phyloP scores from a whole-genome alignment of 1,284 basidiomycete species.

The Fomitopsis betulina region DNA sequence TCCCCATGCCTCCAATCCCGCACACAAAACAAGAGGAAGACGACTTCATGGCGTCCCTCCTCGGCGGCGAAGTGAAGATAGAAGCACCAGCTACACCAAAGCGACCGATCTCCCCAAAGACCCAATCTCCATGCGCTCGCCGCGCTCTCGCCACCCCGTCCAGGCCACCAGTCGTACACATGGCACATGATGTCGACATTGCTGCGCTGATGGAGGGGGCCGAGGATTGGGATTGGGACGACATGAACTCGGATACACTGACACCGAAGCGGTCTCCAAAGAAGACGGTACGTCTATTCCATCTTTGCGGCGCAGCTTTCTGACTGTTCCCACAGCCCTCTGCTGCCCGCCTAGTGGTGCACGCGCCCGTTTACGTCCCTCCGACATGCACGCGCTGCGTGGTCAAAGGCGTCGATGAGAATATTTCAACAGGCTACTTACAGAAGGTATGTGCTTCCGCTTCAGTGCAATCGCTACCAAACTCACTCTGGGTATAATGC shows the following conservation, averaged over 20 bases:
- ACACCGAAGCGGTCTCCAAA: conserved; percentile 26
- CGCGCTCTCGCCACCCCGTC: neutral
- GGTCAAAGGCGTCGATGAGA: conserved; percentile 31
- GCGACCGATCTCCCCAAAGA: conserved; percentile 21
- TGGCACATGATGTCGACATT: conserved; percentile 22
- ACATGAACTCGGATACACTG: conserved; percentile 37
- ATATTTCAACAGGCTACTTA: conserved; percentile 3
- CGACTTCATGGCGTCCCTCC: conserved; percentile 41
- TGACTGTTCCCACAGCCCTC: neutral
- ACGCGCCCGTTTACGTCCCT: conserved; percentile 23
- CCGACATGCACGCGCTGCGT: conserved; percentile 45
- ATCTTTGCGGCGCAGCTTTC: neutral
- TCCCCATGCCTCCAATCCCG: conserved; percentile 16
- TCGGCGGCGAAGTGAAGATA: conserved; percentile 25
- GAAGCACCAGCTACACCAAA: conserved; percentile 34
- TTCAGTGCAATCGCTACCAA: no score
- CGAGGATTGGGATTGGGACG: conserved; percentile 49
- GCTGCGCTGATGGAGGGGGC: conserved; percentile 37
- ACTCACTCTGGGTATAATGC: neutral
- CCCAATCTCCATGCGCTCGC: neutral
- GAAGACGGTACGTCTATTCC: conserved; percentile 12
- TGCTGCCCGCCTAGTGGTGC: conserved; percentile 5
- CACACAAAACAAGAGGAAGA: conserved; percentile 33
- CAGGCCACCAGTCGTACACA: neutral
- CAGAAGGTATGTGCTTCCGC: conserved; percentile 13